These are phyloP conservation scores for Colletotrichum graminicola DNA, from an alignment of 2,329 filamentous ascomycete species.

Conservation along the genomic window DNA sequence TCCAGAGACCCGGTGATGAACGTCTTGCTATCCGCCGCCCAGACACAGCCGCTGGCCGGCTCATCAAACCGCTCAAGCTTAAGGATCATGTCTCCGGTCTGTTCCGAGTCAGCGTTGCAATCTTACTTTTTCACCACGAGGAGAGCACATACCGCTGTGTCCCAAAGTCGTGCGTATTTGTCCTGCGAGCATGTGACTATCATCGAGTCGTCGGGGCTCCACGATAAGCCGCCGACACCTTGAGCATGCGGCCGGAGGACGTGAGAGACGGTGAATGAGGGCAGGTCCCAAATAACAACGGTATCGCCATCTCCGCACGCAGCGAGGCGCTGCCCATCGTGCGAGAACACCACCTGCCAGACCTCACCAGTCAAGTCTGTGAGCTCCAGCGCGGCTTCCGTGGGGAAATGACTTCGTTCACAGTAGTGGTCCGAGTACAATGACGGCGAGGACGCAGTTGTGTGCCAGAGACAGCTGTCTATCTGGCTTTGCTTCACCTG, in stretches of 20 bases:
- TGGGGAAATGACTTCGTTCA: constrained; percentile 83
- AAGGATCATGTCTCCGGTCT: constrained; percentile 74
- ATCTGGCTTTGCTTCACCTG: constrained; percentile 89
- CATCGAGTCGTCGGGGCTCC: constrained; percentile 92
- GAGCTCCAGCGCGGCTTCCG: constrained; percentile 77
- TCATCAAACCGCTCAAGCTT: constrained; percentile 80
- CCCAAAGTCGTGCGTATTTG: constrained; percentile 80
- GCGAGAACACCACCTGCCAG: constrained; percentile 92
- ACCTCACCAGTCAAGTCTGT: constrained; percentile 83
- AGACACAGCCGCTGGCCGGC: constrained; percentile 90
- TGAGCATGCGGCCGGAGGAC: constrained; percentile 74
- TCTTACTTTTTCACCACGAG: too few relatives aligned
- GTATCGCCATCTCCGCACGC: constrained; percentile 82
- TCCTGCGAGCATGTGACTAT: constrained; percentile 87
- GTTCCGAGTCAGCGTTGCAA: not conserved
- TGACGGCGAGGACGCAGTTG: constrained; percentile 81
- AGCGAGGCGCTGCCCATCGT: constrained; percentile 85
- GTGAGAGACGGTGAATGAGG: constrained; percentile 74
- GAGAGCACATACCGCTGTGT: constrained; percentile 69
- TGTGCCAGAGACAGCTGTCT: constrained; percentile 88
- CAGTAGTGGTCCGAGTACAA: constrained; percentile 92
- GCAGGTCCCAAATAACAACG: constrained; percentile 86
- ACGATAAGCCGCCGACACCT: constrained; percentile 84
- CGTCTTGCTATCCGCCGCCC: constrained; percentile 81
- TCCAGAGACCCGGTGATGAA: constrained; percentile 87